Conservation (phyloP, 805 yeast species). For the Myxozyma monticola region DNA sequence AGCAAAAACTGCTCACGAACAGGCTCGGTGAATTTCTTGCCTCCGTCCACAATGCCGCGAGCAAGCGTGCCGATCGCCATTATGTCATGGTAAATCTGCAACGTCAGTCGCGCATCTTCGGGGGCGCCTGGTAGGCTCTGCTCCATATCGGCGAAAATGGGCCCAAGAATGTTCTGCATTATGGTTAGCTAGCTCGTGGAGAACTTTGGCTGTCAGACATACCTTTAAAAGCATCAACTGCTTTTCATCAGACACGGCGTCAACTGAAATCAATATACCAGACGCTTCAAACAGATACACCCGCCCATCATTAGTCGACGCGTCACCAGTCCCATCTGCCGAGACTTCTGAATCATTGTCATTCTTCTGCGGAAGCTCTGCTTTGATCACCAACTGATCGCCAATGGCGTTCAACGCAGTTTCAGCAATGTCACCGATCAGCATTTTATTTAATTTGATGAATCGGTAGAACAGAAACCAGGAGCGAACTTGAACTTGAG, state of each 20-base stretch:
- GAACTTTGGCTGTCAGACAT: conserved; percentile 28
- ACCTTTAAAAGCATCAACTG: conserved; percentile 40
- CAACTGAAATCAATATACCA: conserved; percentile 65
- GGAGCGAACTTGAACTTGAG: conserved; percentile 75
- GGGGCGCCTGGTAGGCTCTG: conserved; percentile 51
- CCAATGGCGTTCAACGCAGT: conserved; percentile 62
- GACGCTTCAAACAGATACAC: conserved; percentile 80
- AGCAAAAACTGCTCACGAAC: conserved; percentile 57
- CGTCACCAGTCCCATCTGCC: conserved; percentile 49
- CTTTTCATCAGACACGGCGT: conserved; percentile 46
- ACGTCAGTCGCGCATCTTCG: conserved; percentile 48
- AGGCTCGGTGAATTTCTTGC: conserved; percentile 25
- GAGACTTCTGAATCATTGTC: conserved; percentile 48
- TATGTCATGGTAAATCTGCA: conserved; percentile 82
- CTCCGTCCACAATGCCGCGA: conserved; percentile 69
- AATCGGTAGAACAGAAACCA: conserved; percentile 90
- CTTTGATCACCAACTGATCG: conserved; percentile 60
- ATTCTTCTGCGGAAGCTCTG: conserved; percentile 44
- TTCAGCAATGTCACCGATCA: conserved; percentile 54
- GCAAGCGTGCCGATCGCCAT: conserved; percentile 89
- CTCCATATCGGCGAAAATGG: conserved; percentile 72
- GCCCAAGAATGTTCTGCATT: conserved; percentile 68
- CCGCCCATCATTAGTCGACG: conserved; percentile 71
- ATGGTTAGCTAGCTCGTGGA: background rate
- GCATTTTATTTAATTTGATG: conserved; percentile 71